Evolutionary conservation across 306 rosid species (phyloP).

Genomic region (Trifolium repens): DNA sequence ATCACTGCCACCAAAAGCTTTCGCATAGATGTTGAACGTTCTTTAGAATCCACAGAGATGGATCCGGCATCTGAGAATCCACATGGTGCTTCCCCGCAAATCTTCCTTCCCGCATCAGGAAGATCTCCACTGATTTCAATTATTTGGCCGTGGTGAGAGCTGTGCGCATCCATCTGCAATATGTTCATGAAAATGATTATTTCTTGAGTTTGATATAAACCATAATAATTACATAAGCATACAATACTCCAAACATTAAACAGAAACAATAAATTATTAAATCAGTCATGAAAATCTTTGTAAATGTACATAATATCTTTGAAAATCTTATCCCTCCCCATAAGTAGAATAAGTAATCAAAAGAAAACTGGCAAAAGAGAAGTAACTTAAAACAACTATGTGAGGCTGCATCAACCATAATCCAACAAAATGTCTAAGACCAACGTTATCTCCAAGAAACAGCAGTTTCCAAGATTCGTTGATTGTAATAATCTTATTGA

Average conservation of each 20-base stretch:
- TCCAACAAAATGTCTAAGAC: slow-evolving; percentile 28
- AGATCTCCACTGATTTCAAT: slow-evolving; percentile 57
- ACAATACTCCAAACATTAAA: slow-evolving; percentile 9
- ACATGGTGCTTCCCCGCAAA: slow-evolving; percentile 78
- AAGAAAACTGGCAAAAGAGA: too few species aligned
- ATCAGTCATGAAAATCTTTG: slow-evolving; percentile 14
- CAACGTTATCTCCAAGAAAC: neutral
- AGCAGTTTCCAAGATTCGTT: too few species aligned
- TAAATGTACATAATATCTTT: slow-evolving; percentile 1
- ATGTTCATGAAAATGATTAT: slow-evolving; percentile 10
- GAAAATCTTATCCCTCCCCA: slow-evolving; percentile 23
- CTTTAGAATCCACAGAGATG: slow-evolving; percentile 64
- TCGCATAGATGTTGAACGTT: slow-evolving; percentile 68
- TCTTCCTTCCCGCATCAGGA: slow-evolving; percentile 55
- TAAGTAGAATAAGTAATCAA: too few species aligned
- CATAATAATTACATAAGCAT: neutral
- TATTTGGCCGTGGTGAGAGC: slow-evolving; percentile 48
- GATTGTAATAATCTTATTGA: too few species aligned
- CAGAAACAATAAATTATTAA: slow-evolving; percentile 27
- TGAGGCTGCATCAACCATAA: slow-evolving; percentile 4
- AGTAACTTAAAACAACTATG: too few species aligned
- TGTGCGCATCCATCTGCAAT: slow-evolving; percentile 65
- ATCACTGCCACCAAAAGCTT: slow-evolving; percentile 69
- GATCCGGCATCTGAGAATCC: slow-evolving; percentile 69
- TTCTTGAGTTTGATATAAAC: slow-evolving; percentile 24